Conservation (phyloP, 2,329 filamentous ascomycete genomes). For the Ceratocystis alfenasii region DNA sequence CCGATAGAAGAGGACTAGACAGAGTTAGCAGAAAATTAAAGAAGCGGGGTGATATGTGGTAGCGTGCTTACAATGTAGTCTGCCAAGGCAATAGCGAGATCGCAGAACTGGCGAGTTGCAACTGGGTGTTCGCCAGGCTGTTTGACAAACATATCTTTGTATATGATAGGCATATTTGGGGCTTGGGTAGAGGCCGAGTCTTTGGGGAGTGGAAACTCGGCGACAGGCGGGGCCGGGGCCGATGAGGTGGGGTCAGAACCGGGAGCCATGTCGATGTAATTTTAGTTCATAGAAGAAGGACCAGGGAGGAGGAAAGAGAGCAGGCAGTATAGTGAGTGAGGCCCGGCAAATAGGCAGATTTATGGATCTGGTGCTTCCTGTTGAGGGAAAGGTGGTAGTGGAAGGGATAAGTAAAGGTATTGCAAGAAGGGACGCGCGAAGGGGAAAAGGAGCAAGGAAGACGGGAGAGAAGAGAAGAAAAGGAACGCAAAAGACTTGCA, state of each 20-base stretch:
- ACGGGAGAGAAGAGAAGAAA: not conserved
- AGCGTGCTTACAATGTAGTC: slow-evolving; percentile 19
- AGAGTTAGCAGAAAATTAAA: not conserved
- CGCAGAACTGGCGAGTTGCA: slow-evolving; percentile 17
- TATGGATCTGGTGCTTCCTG: not conserved
- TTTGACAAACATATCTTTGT: slow-evolving; percentile 21
- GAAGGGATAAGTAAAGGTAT: not conserved
- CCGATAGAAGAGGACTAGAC: slow-evolving; percentile 45
- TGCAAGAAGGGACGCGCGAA: not conserved
- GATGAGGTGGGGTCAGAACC: not conserved
- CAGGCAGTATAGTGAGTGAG: not conserved
- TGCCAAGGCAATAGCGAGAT: slow-evolving; percentile 16
- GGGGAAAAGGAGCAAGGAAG: not conserved
- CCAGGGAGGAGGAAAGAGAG: not conserved
- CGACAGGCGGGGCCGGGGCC: not conserved
- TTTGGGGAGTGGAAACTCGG: not conserved
- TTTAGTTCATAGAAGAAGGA: not conserved
- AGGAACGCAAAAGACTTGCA: not conserved
- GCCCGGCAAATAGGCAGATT: not conserved
- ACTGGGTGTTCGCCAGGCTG: slow-evolving; percentile 14
- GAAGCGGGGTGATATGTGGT: not conserved
- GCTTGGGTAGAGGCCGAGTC: not conserved
- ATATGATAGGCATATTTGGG: slow-evolving; percentile 14
- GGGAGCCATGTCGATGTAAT: not conserved
- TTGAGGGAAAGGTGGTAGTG: not conserved